Evolutionary conservation across 2,329 filamentous ascomycete genomes (phyloP), one percentile per base, ranked within the genome.

Genomic region (Apiospora arundinis): DNA sequence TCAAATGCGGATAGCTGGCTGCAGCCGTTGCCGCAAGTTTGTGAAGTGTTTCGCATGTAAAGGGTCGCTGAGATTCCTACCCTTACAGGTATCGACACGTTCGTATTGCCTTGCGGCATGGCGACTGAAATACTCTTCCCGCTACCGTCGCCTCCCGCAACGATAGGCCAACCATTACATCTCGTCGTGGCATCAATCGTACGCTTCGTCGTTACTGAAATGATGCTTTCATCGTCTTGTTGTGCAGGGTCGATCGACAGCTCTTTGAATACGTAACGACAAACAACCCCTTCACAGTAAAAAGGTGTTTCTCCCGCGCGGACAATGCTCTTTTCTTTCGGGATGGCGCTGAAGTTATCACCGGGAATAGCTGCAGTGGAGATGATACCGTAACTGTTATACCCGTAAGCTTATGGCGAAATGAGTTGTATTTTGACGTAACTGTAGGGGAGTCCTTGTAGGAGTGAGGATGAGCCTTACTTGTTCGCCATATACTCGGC

Each of bases 201-300:
- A 37, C 83, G 79, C 65, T 80, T 74, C 1, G 81, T 82, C 28
- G 79, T 80, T 9, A 80, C 76, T 2, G 77, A 75, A 37, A 77
- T 74, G 3, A 73, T 60, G 49, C 74, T 74, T 2, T 48, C 28
- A 32, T 72, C 63, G 8, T 71, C 37, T 49, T 70, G 56, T 4
- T 70, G 46, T 25, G 73, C 60, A 9, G 72, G 71, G 4, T 71
- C 60, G 1, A 68, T 69, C 63, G 70, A 75, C 0, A 69, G 68
- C 60, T 85, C 84, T 45, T 80, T 78, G 69, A 85, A 86, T 16
- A 82, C 67, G 45, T 82, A 83, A 70, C 81, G 80, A 8, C 69
- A 70, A 2, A 37, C 70, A 0, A 71, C 63, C 12, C 52, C 66
- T 12, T 68, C 67, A 46, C 74, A 69, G 66, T 76, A 76, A 37